Conservation (phyloP, 176 grass and related monocot species). For the Hyparrhenia diplandra region DNA sequence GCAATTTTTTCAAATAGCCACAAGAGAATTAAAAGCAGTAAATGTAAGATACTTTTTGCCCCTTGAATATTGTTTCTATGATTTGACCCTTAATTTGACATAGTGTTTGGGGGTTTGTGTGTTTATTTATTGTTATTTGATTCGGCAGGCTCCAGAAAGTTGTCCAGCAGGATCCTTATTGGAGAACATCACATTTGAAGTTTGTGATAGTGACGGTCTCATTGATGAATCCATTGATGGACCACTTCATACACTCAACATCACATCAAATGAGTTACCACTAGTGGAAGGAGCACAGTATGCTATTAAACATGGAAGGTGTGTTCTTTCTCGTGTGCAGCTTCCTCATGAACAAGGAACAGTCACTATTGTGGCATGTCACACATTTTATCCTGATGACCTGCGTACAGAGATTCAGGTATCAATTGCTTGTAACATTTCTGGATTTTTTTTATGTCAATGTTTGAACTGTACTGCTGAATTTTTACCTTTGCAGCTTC, state of each 20-base stretch:
- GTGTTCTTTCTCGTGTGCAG: constrained; percentile 22
- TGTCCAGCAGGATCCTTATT: not conserved
- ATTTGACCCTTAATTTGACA: not conserved
- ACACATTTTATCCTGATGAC: constrained; percentile 22
- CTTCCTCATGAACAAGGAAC: constrained; percentile 22
- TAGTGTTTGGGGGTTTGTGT: not conserved
- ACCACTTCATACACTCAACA: constrained; percentile 24
- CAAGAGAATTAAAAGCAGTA: constrained; percentile 23
- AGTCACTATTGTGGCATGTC: constrained; percentile 21
- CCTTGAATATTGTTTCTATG: not conserved
- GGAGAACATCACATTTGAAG: constrained; percentile 33
- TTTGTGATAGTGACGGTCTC: constrained; percentile 9
- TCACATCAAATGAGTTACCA: constrained; percentile 13
- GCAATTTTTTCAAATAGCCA: constrained; percentile 17
- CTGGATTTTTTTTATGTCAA: not conserved
- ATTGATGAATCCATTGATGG: constrained; percentile 36
- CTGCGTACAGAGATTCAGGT: constrained; percentile 13
- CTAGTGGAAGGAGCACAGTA: constrained; percentile 26
- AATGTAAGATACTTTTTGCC: constrained; percentile 15
- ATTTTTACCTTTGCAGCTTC: constrained; percentile 19
- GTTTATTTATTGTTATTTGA: not conserved
- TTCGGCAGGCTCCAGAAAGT: constrained; percentile 28
- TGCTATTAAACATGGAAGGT: constrained; percentile 34
- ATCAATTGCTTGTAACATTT: not conserved
- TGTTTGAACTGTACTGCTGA: not conserved